Evolutionary conservation across 495 filamentous ascomycete species (phyloP).

Genomic region (Xylaria grammica): DNA sequence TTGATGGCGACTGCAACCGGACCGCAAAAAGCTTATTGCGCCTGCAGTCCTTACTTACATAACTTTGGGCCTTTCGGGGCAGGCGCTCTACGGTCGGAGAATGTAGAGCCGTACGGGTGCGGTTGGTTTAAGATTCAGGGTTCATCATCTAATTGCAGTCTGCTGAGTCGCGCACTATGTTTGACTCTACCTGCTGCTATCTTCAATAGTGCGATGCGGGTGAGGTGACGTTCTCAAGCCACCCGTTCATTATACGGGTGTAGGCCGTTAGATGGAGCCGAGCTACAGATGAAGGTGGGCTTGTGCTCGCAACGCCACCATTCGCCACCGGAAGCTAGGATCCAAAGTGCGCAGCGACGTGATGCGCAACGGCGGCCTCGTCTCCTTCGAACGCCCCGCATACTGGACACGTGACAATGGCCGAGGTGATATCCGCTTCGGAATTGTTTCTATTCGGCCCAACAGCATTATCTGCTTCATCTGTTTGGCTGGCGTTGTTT

Average conservation of each 20-base stretch:
- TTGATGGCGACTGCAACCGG: conserved; percentile 15
- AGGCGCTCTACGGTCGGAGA: background rate
- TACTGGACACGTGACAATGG: conserved; percentile 58
- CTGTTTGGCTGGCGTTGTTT: conserved; percentile 25
- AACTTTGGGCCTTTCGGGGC: background rate
- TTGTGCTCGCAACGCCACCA: background rate
- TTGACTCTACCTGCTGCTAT: background rate
- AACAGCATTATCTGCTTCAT: conserved; percentile 17
- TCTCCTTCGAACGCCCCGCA: conserved; percentile 66
- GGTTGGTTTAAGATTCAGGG: background rate
- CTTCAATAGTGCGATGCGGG: background rate
- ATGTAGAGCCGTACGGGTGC: background rate
- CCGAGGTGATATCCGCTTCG: conserved; percentile 20
- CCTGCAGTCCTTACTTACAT: background rate
- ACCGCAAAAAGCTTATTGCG: background rate
- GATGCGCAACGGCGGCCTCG: conserved; percentile 61
- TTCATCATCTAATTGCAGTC: background rate
- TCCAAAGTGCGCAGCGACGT: conserved; percentile 62
- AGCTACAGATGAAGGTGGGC: background rate
- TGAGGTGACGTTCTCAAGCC: background rate
- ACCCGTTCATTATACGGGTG: background rate
- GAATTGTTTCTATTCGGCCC: conserved; percentile 20
- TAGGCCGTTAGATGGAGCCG: background rate
- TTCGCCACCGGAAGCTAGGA: conserved; percentile 15
- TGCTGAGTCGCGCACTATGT: background rate